phyloP scores from a whole-genome alignment of 441 rosid genomes.

The Bruguiera hainesii region DNA sequence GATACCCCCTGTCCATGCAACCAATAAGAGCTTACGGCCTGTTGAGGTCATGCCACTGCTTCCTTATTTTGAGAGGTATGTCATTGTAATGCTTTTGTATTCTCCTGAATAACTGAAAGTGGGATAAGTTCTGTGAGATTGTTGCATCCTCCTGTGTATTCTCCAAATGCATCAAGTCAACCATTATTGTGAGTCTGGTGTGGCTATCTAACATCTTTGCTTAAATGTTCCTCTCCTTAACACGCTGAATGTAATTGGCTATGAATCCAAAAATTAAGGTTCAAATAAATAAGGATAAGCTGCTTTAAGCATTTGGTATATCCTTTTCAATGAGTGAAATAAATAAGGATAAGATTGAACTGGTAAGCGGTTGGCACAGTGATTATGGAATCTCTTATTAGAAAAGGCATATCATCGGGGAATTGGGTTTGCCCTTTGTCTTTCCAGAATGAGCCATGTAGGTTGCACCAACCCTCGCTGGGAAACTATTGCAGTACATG shows the following conservation, averaged over 20 bases:
- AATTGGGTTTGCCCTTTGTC: too few relatives aligned
- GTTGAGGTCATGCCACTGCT: conserved; percentile 77
- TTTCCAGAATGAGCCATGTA: too few relatives aligned
- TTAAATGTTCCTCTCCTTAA: background rate
- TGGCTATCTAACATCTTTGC: background rate
- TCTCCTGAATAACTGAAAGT: background rate
- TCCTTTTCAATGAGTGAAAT: too few relatives aligned
- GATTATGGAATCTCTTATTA: too few relatives aligned
- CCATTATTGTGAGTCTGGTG: background rate
- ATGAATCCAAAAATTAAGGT: background rate
- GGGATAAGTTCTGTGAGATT: background rate
- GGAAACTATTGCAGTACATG: too few relatives aligned
- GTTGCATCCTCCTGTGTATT: background rate
- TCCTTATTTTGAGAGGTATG: conserved; percentile 88
- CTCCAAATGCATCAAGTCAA: background rate
- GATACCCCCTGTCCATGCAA: conserved; percentile 77
- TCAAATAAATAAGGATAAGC: background rate
- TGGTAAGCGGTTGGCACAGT: too few relatives aligned
- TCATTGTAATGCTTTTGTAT: conserved; percentile 19
- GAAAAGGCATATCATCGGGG: too few relatives aligned
- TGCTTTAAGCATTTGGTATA: too few relatives aligned
- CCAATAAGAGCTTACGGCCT: conserved; percentile 69
- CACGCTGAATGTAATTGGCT: background rate
- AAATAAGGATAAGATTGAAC: too few relatives aligned
- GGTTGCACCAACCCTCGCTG: too few relatives aligned